Percentiles rank a stretch among this genome's conserved stretches.
phyloP scores from a whole-genome alignment of 305 asterid genomes.

The Fraxinus floribunda region DNA sequence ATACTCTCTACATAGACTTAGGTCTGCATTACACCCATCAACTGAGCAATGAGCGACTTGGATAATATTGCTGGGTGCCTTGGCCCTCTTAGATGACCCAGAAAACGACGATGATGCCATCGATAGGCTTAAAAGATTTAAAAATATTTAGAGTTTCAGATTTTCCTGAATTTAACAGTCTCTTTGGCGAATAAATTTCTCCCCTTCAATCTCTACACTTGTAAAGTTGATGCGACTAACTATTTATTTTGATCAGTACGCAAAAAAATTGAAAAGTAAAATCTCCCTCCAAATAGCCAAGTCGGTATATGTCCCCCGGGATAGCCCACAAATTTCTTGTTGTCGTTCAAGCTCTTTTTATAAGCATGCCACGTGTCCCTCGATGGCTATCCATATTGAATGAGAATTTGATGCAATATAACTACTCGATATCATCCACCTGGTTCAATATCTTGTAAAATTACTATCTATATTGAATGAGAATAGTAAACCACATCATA shows the following conservation, averaged over 20 bases:
- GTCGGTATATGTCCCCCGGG: background rate
- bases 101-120: conserved; percentile 64
- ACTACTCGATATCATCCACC: conserved; percentile 18
- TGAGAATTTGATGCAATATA: background rate
- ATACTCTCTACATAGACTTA: conserved; percentile 77
- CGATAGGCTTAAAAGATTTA: background rate
- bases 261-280: conserved; percentile 1
- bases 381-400: background rate
- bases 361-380: background rate
- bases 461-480: background rate
- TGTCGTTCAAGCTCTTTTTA: conserved; percentile 4
- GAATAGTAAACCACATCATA: background rate
- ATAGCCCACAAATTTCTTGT: conserved; percentile 6
- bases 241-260: background rate
- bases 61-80: conserved; percentile 46
- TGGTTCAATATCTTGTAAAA: conserved; percentile 10
- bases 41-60: conserved; percentile 72
- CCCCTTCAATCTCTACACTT: background rate
- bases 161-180: background rate
- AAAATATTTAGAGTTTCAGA: background rate
- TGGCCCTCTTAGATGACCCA: conserved; percentile 70
- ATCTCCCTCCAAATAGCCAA: conserved; percentile 21
- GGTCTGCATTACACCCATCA: conserved; percentile 80
- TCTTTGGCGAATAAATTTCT: background rate
- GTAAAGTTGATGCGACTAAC: background rate